These are phyloP conservation scores for Phaeolepiota aurea DNA, from an alignment of 768 basidiomycete species.

Conservation along the genomic window DNA sequence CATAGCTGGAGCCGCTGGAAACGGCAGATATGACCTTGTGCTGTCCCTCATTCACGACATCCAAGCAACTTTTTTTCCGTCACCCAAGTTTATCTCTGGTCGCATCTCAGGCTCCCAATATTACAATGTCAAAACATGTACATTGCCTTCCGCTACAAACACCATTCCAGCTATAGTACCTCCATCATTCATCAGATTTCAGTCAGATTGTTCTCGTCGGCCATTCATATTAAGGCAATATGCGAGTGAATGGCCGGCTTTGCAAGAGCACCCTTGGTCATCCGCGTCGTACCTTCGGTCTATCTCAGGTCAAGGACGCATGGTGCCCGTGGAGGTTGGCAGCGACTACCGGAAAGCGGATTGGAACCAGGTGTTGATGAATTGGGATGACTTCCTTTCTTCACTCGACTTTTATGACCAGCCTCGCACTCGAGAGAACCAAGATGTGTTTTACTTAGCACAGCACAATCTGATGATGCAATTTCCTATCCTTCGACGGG, in stretches of 20 bases:
- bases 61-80: slow-evolving; percentile 27
- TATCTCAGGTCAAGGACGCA: slow-evolving; percentile 69
- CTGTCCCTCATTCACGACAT: slow-evolving; percentile 51
- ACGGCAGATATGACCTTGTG: slow-evolving; percentile 51
- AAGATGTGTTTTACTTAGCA: slow-evolving; percentile 66
- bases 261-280: slow-evolving; percentile 61
- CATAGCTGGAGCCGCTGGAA: slow-evolving; percentile 70
- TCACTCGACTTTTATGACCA: slow-evolving; percentile 28
- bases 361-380: slow-evolving; percentile 78
- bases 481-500: slow-evolving; percentile 68
- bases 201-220: slow-evolving; percentile 23
- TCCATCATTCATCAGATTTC: slow-evolving; percentile 55
- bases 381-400: slow-evolving; percentile 69
- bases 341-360: slow-evolving; percentile 68
- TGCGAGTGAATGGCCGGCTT: slow-evolving; percentile 71
- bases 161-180: slow-evolving; percentile 35
- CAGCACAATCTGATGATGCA: slow-evolving; percentile 84
- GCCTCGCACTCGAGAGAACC: slow-evolving; percentile 6
- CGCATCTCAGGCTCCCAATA: background rate
- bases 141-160: slow-evolving; percentile 14
- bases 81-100: slow-evolving; percentile 6
- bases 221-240: slow-evolving; percentile 75
- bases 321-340: slow-evolving; percentile 90
- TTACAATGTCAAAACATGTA: background rate
- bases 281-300: slow-evolving; percentile 60